Base-by-base conservation (phyloP, 495 filamentous ascomycete genomes). In the Neurospora sp. region DNA sequence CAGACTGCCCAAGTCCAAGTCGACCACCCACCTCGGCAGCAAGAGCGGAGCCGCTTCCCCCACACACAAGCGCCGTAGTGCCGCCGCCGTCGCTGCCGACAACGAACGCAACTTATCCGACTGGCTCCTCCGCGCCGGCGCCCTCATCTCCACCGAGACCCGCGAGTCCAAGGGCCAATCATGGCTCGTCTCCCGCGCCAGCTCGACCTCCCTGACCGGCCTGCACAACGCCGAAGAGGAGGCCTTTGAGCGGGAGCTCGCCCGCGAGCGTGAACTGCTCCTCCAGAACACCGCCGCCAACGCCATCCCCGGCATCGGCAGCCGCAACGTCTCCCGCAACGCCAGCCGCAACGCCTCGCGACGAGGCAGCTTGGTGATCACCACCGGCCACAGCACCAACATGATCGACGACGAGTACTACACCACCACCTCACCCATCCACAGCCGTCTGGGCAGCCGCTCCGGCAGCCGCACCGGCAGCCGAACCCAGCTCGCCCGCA, bases 101-200 rank as follows among this genome's bases (percentile, higher is more conserved):
- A 72, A 77, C 73, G 75, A 78, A 75, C 77, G 83, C 74, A 79
- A 77, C 42, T 88, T 92, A 72, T 85, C 86, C 27, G 91, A 93
- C 82, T 94, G 92, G 92, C 85, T 96, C 73, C 85, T 92, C 20
- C 90, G 91, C 69, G 88, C 91, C 3, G 93, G 92, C 2, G 90
- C 91, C 11, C 81, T 90, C 31, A 88, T 94, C 14, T 88, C 90
- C n/a, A 87, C 88, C 5, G 89, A 90, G 66, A 85, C 91, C 3
- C 85, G 92, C 73, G 92, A 94, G 75, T 89, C 88, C 76, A 94
- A 94, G 79, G 93, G 93, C 14, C 92, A 94, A 79, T 85, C 88
- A 54, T 96, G 93, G 93, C 87, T 96, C 4, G 85, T 87, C 6
- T 90, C 91, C 73, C 88, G 91, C 71, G 89, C 88, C 39, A 92